Evolutionary conservation across 805 yeast genomes (phyloP).

Genomic region (Kurtzmaniella fragi): DNA sequence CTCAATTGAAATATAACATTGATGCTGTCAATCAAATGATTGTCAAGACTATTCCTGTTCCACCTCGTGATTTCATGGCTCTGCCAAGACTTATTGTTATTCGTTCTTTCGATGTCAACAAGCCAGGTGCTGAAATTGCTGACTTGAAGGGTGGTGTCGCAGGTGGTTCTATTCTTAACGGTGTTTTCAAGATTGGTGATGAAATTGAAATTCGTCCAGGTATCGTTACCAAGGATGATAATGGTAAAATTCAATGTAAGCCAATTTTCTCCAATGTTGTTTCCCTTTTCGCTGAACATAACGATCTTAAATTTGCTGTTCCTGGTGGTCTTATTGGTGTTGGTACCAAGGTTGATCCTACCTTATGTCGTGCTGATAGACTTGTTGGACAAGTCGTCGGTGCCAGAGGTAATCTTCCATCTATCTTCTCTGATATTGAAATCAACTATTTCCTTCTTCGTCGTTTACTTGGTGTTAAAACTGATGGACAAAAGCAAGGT

Average conservation of each 20-base stretch:
- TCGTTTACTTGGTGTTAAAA: slow-evolving; percentile 96
- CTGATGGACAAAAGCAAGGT: slow-evolving; percentile 90
- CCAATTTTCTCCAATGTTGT: slow-evolving; percentile 94
- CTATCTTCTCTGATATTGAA: slow-evolving; percentile 94
- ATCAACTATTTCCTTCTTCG: slow-evolving; percentile 94
- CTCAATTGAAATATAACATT: slow-evolving; percentile 96
- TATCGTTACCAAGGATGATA: slow-evolving; percentile 92
- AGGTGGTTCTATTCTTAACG: slow-evolving; percentile 96
- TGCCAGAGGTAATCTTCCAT: slow-evolving; percentile 92
- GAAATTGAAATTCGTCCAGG: slow-evolving; percentile 99
- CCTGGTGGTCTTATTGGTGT: slow-evolving; percentile 99
- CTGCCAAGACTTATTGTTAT: slow-evolving; percentile 94
- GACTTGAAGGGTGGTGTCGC: slow-evolving; percentile 99
- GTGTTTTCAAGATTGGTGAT: slow-evolving; percentile 96
- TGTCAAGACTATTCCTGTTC: slow-evolving; percentile 93
- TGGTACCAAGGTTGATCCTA: slow-evolving; percentile 98
- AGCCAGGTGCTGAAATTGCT: slow-evolving; percentile 96
- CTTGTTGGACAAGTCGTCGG: slow-evolving; percentile 99
- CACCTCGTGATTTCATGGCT: slow-evolving; percentile 89
- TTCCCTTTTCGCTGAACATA: slow-evolving; percentile 94
- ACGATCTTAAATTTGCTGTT: slow-evolving; percentile 96
- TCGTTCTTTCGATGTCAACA: slow-evolving; percentile 97
- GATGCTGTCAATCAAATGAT: slow-evolving; percentile 98
- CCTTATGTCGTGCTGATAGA: slow-evolving; percentile 98
- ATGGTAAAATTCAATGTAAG: slow-evolving; percentile 84